phyloP scores from a whole-genome alignment of 2,329 filamentous ascomycete genomes.

The Periconia sp. region DNA sequence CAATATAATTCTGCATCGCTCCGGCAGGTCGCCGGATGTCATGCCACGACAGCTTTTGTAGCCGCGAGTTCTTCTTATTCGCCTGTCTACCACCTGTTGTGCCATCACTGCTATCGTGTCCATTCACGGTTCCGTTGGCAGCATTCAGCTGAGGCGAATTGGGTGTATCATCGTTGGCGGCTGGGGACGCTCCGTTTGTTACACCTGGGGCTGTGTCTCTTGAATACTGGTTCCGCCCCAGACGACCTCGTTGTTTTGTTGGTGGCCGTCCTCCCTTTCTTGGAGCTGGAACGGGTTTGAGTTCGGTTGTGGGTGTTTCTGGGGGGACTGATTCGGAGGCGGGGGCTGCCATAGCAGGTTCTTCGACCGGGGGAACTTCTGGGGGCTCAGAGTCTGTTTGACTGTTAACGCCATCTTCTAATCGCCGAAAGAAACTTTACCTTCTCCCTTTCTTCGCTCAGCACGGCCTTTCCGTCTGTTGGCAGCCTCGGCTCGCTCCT shows the following conservation, averaged over 20 bases:
- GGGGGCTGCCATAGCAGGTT: slow-evolving; percentile 22
- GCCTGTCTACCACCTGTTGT: slow-evolving; percentile 59
- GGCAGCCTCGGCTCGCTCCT: slow-evolving; percentile 74
- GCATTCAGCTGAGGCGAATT: slow-evolving; percentile 35
- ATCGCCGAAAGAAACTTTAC: slow-evolving; percentile 50
- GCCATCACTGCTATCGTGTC: slow-evolving; percentile 56
- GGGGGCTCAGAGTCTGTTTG: slow-evolving; percentile 28
- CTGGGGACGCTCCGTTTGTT: slow-evolving; percentile 36
- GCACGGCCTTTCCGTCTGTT: slow-evolving; percentile 80
- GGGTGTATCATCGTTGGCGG: slow-evolving; percentile 24
- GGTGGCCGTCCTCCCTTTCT: slow-evolving; percentile 39
- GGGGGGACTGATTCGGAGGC: slow-evolving; percentile 27
- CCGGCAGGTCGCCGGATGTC: slow-evolving; percentile 85
- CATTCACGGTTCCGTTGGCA: slow-evolving; percentile 37
- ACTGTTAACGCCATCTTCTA: slow-evolving; percentile 25
- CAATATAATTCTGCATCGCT: slow-evolving; percentile 86
- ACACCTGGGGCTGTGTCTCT: slow-evolving; percentile 34
- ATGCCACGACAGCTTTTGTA: slow-evolving; percentile 71
- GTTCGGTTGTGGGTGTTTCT: slow-evolving; percentile 25
- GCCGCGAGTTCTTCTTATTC: slow-evolving; percentile 60
- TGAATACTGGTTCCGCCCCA: slow-evolving; percentile 44
- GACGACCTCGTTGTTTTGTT: slow-evolving; percentile 33
- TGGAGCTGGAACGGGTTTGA: slow-evolving; percentile 30
- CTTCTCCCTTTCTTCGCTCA: slow-evolving; percentile 78
- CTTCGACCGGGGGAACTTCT: slow-evolving; percentile 31